Percentiles rank a stretch among this genome's conserved stretches.
Evolutionary conservation across 495 filamentous ascomycete species (phyloP).

Genomic region (Lichenothelia convexa): DNA sequence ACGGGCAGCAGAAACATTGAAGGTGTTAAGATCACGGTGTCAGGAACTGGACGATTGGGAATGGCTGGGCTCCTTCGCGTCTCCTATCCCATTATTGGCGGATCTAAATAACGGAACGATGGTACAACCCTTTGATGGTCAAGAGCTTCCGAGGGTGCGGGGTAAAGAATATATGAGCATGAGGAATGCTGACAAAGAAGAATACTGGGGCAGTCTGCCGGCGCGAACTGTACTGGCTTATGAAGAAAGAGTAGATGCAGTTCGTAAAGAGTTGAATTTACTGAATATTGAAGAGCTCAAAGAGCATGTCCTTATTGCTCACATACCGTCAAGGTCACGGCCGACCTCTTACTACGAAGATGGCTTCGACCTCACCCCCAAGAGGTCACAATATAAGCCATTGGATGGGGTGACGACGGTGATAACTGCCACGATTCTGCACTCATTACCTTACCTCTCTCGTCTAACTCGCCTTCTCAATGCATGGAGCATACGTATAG

Average conservation of each 20-base stretch:
- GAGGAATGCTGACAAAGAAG: conserved; percentile 14
- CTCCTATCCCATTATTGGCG: conserved; percentile 16
- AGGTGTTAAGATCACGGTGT: conserved; percentile 59
- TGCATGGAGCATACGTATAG: conserved; percentile 58
- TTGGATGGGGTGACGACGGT: conserved; percentile 78
- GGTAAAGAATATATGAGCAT: background rate
- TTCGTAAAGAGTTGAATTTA: conserved; percentile 55
- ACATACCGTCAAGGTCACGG: conserved; percentile 40
- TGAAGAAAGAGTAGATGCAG: conserved; percentile 58
- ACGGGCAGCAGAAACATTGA: conserved; percentile 52
- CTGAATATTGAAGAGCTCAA: conserved; percentile 84
- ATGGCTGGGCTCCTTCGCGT: conserved; percentile 39
- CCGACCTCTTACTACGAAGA: conserved; percentile 35
- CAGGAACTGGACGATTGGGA: conserved; percentile 57
- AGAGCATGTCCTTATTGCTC: conserved; percentile 63
- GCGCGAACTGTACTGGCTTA: conserved; percentile 41
- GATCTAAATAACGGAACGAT: conserved; percentile 7
- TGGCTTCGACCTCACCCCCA: conserved; percentile 16
- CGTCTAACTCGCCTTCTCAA: conserved; percentile 48
- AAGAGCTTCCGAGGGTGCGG: background rate
- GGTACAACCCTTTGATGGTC: conserved; percentile 3
- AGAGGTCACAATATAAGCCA: too few relatives aligned
- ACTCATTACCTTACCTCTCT: conserved; percentile 67
- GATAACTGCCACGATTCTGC: conserved; percentile 72
- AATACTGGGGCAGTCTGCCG: conserved; percentile 53